Base-by-base conservation (phyloP, 176 grass and related monocot species). In the Saccharum spontaneum region DNA sequence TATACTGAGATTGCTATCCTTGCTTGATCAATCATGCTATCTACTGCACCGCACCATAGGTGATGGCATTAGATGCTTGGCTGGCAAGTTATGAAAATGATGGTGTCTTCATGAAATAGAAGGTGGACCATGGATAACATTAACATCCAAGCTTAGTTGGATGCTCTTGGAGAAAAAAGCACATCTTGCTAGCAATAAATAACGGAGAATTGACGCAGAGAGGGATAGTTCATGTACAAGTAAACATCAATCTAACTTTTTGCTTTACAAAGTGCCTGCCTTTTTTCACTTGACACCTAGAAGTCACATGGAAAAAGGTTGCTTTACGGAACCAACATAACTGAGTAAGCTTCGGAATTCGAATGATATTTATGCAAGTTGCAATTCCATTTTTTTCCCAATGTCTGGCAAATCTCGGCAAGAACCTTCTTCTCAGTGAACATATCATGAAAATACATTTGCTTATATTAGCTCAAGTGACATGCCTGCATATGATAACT, bases 271-370 rank as follows among this genome's bases (percentile, higher is more conserved):
- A 55, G 78, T 72, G 64, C 24, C 34, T 36, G 14, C 50, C 52
- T 72, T 75, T 67, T 66, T 75, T 67, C 57, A 44, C 55, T 86
- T 8, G 36, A 67, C 67, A 61, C 84, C 84, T 68, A 87, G 60
- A 79, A 49, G 38, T 83, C 89, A 79, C 79, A 83, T 83, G 44
- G 45, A n/a, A 38, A 84, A 90, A 23, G 48, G 45, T 73, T 43
- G 2, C 43, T 72, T 90, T 66, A 33, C 17, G 63, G 40, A 63
- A 79, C 26, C 83, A 18, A n/a, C 55, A 66, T 52, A 80, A 64
- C 34, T 38, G 20, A 71, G 64, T 70, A 55, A 57, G 22, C 79
- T 79, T 40, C 14, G 6, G 70, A 46, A 66, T 37, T 82, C 7
- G 23, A 67, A 62, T 60, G 28, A 10, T 5, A 24, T 73, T 52